Conservation (phyloP, 2,329 filamentous ascomycete species). For the Didymella pomorum region DNA sequence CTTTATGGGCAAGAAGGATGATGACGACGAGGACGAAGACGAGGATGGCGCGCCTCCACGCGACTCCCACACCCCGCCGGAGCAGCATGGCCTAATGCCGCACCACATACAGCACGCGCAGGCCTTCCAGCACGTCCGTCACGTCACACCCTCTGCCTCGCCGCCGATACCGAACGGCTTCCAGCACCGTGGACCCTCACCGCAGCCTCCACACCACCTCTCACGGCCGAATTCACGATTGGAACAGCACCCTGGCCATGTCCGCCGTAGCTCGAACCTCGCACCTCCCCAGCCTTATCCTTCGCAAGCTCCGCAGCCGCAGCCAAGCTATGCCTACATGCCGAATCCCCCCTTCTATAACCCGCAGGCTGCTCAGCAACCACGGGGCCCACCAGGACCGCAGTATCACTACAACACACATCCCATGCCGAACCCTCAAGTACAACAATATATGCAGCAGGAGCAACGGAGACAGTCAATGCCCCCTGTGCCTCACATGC, state of each 20-base stretch:
- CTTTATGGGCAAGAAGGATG: conserved; percentile 78
- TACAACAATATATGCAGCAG: conserved; percentile 76
- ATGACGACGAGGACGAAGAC: conserved; percentile 85
- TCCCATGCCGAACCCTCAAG: conserved; percentile 57
- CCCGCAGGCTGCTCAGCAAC: conserved; percentile 61
- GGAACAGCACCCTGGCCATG: conserved; percentile 75
- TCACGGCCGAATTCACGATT: conserved; percentile 69
- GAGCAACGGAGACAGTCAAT: conserved; percentile 78
- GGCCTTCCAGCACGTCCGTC: conserved; percentile 80
- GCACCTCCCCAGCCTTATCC: conserved; percentile 69
- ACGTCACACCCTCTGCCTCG: conserved; percentile 84
- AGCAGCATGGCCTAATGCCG: conserved; percentile 62
- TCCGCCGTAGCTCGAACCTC: conserved; percentile 78
- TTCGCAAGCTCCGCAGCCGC: conserved; percentile 67
- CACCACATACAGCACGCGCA: conserved; percentile 61
- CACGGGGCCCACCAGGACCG: conserved; percentile 50
- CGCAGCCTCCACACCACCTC: conserved; percentile 68
- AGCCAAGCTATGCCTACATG: conserved; percentile 82
- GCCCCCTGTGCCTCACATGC: conserved; percentile 71
- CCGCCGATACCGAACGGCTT: conserved; percentile 83
- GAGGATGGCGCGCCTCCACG: conserved; percentile 74
- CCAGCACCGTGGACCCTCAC: conserved; percentile 78
- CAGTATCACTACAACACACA: conserved; percentile 56
- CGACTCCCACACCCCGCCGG: conserved; percentile 70
- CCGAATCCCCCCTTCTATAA: conserved; percentile 87